Evolutionary conservation across 805 yeast genomes (phyloP).

Genomic region (Suhomyces canberraensis): DNA sequence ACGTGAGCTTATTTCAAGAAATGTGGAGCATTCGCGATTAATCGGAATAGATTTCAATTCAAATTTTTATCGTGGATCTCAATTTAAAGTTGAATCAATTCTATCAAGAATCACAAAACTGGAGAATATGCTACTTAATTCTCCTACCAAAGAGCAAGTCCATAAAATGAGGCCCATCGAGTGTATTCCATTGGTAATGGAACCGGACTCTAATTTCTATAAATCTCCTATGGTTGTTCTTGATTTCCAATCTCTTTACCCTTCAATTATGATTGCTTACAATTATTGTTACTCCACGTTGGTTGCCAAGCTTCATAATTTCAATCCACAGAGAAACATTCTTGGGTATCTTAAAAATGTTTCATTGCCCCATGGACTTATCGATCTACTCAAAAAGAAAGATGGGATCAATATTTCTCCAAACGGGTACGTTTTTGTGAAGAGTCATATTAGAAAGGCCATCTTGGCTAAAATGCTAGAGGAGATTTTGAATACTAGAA

Average conservation of each 20-base stretch:
- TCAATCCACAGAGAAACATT: conserved; percentile 43
- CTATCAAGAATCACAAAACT: conserved; percentile 69
- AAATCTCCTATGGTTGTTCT: conserved; percentile 86
- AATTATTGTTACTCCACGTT: conserved; percentile 82
- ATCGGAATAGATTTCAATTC: conserved; percentile 90
- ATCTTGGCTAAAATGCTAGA: conserved; percentile 77
- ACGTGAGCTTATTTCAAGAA: conserved; percentile 65
- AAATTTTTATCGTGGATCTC: conserved; percentile 87
- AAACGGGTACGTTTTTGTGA: conserved; percentile 79
- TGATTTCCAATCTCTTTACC: conserved; percentile 92
- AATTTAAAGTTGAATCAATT: conserved; percentile 87
- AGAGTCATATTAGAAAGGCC: conserved; percentile 63
- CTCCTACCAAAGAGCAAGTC: conserved; percentile 81
- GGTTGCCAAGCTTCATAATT: conserved; percentile 58
- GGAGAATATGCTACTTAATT: conserved; percentile 67
- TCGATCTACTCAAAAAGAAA: conserved; percentile 50
- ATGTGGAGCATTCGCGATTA: conserved; percentile 78
- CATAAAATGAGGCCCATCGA: conserved; percentile 82
- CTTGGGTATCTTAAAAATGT: conserved; percentile 53
- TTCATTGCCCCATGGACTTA: conserved; percentile 51
- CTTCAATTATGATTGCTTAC: conserved; percentile 82
- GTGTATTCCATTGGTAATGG: conserved; percentile 88
- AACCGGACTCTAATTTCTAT: conserved; percentile 80
- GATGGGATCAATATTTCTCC: conserved; percentile 65
- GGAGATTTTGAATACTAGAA: conserved; percentile 77